Evolutionary conservation across 179 eudicot genomes (phyloP).

Genomic region (Gypsophila paniculata): DNA sequence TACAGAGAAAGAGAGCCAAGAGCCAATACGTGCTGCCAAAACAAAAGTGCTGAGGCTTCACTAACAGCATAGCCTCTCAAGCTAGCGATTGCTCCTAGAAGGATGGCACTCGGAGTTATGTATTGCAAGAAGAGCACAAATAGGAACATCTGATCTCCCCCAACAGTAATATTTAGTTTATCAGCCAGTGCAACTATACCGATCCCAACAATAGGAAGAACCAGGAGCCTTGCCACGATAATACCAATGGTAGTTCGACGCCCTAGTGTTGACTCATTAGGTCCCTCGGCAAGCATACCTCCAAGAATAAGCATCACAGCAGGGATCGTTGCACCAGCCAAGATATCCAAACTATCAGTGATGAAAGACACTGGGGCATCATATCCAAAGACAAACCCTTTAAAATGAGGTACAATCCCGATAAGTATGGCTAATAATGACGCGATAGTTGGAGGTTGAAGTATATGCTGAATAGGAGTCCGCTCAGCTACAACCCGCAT

Average conservation of each 20-base stretch:
- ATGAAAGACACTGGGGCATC: slow-evolving; percentile 60
- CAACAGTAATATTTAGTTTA: slow-evolving; percentile 41
- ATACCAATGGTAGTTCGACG: slow-evolving; percentile 63
- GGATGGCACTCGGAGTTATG: slow-evolving; percentile 76
- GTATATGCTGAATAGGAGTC: slow-evolving; percentile 62
- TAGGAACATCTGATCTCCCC: slow-evolving; percentile 62
- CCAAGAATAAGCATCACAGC: slow-evolving; percentile 86
- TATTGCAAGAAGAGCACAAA: slow-evolving; percentile 82
- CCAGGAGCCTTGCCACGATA: slow-evolving; percentile 55
- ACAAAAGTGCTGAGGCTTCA: slow-evolving; percentile 79
- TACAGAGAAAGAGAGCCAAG: slow-evolving; percentile 64
- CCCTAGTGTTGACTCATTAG: slow-evolving; percentile 64
- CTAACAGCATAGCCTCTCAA: slow-evolving; percentile 79
- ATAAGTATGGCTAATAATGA: slow-evolving; percentile 59
- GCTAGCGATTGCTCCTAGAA: slow-evolving; percentile 85
- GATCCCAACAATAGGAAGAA: slow-evolving; percentile 74
- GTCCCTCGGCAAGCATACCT: slow-evolving; percentile 88
- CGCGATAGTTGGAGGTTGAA: slow-evolving; percentile 80
- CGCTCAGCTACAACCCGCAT: slow-evolving; percentile 62
- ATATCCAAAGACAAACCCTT: slow-evolving; percentile 49
- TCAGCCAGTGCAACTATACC: slow-evolving; percentile 56
- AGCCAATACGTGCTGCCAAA: slow-evolving; percentile 82
- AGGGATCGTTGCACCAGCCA: slow-evolving; percentile 80
- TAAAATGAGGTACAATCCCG: slow-evolving; percentile 68
- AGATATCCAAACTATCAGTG: slow-evolving; percentile 65